Conservation (phyloP, 2,329 filamentous ascomycete species). For the Byssoonygena ceratinophila region DNA sequence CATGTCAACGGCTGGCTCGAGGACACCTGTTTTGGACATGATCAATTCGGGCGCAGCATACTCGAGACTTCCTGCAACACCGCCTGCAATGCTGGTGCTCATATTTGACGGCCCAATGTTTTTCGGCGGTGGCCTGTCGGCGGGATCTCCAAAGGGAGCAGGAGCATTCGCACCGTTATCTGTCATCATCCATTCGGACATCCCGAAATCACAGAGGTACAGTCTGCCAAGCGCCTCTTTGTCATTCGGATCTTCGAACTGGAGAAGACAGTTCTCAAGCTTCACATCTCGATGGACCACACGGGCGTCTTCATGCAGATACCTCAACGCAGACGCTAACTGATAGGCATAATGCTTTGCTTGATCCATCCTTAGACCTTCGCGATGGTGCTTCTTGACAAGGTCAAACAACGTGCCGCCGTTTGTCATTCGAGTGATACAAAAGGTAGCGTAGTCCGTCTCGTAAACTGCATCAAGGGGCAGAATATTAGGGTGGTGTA, state of each 20-base stretch:
- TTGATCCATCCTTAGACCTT: slow-evolving; percentile 42
- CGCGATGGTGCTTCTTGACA: slow-evolving; percentile 46
- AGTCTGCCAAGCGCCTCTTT: slow-evolving; percentile 40
- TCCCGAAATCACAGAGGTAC: slow-evolving; percentile 58
- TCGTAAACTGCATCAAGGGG: slow-evolving; percentile 55
- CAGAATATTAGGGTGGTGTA: slow-evolving; percentile 53
- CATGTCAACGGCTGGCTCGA: slow-evolving; percentile 49
- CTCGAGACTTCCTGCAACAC: slow-evolving; percentile 51
- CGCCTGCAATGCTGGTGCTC: slow-evolving; percentile 50
- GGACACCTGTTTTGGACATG: slow-evolving; percentile 29
- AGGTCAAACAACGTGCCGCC: slow-evolving; percentile 56
- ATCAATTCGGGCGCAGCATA: slow-evolving; percentile 43
- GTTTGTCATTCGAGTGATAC: slow-evolving; percentile 54
- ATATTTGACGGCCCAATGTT: slow-evolving; percentile 47
- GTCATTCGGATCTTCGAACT: slow-evolving; percentile 37
- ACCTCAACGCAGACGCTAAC: slow-evolving; percentile 53
- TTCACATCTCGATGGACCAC: slow-evolving; percentile 60
- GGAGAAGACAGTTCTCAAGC: slow-evolving; percentile 54
- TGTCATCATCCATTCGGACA: slow-evolving; percentile 55
- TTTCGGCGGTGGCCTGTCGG: slow-evolving; percentile 39
- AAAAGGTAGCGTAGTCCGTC: slow-evolving; percentile 58
- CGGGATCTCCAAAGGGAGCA: slow-evolving; percentile 39
- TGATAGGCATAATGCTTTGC: slow-evolving; percentile 54
- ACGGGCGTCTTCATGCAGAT: slow-evolving; percentile 56
- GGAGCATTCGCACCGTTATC: slow-evolving; percentile 44